Conservation (phyloP, 2,329 filamentous ascomycete species). For the Emmonsiellopsis sp. region DNA sequence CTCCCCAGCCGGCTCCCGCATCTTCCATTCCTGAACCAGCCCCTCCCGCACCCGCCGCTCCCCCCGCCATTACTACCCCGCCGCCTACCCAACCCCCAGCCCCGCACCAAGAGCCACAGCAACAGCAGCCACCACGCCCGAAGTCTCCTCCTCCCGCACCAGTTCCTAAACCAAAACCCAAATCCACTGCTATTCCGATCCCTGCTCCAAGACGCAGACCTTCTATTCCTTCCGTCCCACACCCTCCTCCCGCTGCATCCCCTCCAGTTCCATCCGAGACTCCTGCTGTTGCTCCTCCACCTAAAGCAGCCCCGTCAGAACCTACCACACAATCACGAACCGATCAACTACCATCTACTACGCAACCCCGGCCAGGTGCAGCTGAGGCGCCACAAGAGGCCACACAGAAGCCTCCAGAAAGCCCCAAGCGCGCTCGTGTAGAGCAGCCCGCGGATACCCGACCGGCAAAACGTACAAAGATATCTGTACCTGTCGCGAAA, state of each 20-base stretch:
- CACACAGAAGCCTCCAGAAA: neutral
- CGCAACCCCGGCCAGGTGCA: no score
- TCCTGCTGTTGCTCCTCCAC: conserved; percentile 6
- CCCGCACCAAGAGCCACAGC: neutral
- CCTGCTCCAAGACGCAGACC: conserved; percentile 21
- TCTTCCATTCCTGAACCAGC: neutral
- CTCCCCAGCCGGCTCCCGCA: conserved; percentile 18
- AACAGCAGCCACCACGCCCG: neutral
- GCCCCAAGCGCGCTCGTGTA: neutral
- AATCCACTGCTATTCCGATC: conserved; percentile 18
- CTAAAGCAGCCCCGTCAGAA: neutral
- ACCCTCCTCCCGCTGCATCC: conserved; percentile 9
- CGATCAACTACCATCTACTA: no score
- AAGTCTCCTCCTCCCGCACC: conserved; percentile 2
- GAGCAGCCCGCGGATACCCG: conserved; percentile 13
- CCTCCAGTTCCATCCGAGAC: conserved; percentile 1
- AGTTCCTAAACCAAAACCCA: neutral
- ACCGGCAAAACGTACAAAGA: conserved; percentile 23
- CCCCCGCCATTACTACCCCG: neutral
- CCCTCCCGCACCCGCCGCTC: neutral
- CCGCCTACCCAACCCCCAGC: neutral
- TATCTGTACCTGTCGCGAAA: conserved; percentile 6
- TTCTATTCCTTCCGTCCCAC: conserved; percentile 10
- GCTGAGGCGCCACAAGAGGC: neutral
- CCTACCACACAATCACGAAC: neutral